Percentiles rank a stretch among this genome's conserved stretches.
Conservation (phyloP, 2,329 filamentous ascomycete species). For the Calonectria henricotiae region DNA sequence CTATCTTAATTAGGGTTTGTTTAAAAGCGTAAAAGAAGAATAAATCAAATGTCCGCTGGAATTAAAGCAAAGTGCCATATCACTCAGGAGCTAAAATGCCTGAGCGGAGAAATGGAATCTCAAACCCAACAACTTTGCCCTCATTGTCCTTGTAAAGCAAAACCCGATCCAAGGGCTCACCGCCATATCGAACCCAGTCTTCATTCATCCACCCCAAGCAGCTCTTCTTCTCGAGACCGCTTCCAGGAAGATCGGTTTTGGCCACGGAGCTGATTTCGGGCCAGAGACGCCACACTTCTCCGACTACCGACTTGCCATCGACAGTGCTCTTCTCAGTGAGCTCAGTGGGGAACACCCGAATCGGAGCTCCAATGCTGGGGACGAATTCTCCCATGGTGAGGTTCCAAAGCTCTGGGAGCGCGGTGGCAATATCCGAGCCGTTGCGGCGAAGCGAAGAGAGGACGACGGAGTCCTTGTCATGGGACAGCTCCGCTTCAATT, state of each 20-base stretch:
- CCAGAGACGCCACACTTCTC: constrained; percentile 55
- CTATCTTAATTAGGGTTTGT: too few species aligned
- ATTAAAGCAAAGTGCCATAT: not conserved
- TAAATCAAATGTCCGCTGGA: not conserved
- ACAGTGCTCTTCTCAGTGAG: constrained; percentile 37
- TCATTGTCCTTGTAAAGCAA: constrained; percentile 52
- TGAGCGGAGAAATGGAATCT: constrained; percentile 53
- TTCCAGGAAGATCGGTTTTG: constrained; percentile 53
- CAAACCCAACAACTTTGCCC: constrained; percentile 52
- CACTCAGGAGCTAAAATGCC: not conserved
- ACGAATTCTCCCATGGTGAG: constrained; percentile 49
- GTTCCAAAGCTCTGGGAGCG: constrained; percentile 47
- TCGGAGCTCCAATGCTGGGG: constrained; percentile 37
- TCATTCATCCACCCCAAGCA: constrained; percentile 56
- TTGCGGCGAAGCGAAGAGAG: constrained; percentile 48
- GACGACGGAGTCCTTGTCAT: constrained; percentile 51
- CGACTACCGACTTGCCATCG: constrained; percentile 32
- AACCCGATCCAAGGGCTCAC: constrained; percentile 56
- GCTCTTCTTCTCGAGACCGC: constrained; percentile 43
- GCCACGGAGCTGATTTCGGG: constrained; percentile 39
- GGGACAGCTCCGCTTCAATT: constrained; percentile 43
- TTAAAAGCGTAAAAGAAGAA: not conserved
- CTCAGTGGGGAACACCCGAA: constrained; percentile 52
- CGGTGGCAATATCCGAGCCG: constrained; percentile 43
- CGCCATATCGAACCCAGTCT: constrained; percentile 58